These are phyloP conservation scores for Suhomyces terraborum DNA, from an alignment of 1,139 yeast genomes.

Conservation along the genomic window DNA sequence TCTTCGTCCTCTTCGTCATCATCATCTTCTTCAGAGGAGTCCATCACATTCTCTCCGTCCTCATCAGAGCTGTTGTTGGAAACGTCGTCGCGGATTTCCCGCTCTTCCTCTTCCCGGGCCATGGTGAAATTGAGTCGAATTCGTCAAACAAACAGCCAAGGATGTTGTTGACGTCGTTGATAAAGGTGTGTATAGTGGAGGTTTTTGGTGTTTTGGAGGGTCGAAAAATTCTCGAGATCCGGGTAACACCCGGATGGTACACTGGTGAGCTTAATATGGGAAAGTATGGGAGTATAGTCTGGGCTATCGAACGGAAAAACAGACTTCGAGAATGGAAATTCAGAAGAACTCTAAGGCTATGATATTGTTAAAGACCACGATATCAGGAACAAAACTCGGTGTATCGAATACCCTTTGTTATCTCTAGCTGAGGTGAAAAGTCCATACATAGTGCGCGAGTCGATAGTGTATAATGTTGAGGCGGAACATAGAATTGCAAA, in stretches of 20 bases:
- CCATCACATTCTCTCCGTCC: slow-evolving; percentile 53
- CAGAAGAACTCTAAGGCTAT: too few species aligned
- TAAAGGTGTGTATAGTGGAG: background rate
- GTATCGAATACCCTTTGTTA: too few species aligned
- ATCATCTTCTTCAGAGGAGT: slow-evolving; percentile 76
- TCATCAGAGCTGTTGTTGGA: slow-evolving; percentile 35
- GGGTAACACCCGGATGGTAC: slow-evolving; percentile 11
- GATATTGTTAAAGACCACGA: too few species aligned
- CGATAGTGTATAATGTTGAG: too few species aligned
- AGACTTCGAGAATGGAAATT: background rate
- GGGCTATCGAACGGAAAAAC: background rate
- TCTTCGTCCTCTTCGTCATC: slow-evolving; percentile 77
- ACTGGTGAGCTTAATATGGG: background rate
- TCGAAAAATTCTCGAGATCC: slow-evolving; percentile 12
- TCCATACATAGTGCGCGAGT: too few species aligned
- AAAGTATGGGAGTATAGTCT: background rate
- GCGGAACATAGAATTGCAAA: too few species aligned
- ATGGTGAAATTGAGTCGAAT: slow-evolving; percentile 12
- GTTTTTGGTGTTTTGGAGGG: slow-evolving; percentile 12
- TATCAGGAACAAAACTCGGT: too few species aligned
- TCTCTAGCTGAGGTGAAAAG: too few species aligned
- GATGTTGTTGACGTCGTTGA: slow-evolving; percentile 12
- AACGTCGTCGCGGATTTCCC: slow-evolving; percentile 38
- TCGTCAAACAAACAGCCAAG: slow-evolving; percentile 6
- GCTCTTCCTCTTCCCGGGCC: slow-evolving; percentile 35